Evolutionary conservation across 2,329 filamentous ascomycete species (phyloP), one percentile per base, ranked within the genome.

Genomic region (Pseudogymnoascus sp.): DNA sequence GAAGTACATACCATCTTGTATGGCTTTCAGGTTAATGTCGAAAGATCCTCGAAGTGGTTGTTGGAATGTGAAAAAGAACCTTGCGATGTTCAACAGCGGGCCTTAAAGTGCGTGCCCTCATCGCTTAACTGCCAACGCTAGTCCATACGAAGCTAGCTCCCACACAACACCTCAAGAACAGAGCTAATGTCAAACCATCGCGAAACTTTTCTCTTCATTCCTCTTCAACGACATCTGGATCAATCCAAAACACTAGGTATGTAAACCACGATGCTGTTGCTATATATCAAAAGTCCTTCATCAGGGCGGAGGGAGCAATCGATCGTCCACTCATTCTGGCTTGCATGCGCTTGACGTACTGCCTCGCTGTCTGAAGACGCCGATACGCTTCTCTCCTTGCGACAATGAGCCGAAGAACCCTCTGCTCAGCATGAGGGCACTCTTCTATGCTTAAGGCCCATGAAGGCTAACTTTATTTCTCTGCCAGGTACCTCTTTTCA

Each of bases 361-460:
- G 33, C 19, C 15, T 37, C 38, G 65, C 33, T 42, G 37, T 70
- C 69, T 70, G 70, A 71, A 72, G 71, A 72, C 70, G 66, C 66
- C 69, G 85, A 88, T 85, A 87, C 85, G 81, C 82, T 80, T 81
- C 78, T 83, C 81, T 81, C 80, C 82, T 79, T 42, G 79, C 81
- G 80, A 79, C 80, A 84, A 77, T 80, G 85, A 84, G 85, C 85
- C 76, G 85, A 81, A 87, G 85, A 88, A 87, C 85, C 85, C 85
- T 86, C 80, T 78, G 59, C 33, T 60, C 33, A 26, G 33, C 59
- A 60, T n/a, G 59, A 60, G 59, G 59, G 59, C 59, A 60, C 59
- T 79, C 59, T 60, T 88, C 81, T 83, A 82, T 78, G 85, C 84
- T 87, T 66, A 80, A 75, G 75, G 77, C 75, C 82, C 81, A 81